These are phyloP conservation scores for Fusarium sp. DNA, from an alignment of 2,329 filamentous ascomycete species.

Conservation along the genomic window DNA sequence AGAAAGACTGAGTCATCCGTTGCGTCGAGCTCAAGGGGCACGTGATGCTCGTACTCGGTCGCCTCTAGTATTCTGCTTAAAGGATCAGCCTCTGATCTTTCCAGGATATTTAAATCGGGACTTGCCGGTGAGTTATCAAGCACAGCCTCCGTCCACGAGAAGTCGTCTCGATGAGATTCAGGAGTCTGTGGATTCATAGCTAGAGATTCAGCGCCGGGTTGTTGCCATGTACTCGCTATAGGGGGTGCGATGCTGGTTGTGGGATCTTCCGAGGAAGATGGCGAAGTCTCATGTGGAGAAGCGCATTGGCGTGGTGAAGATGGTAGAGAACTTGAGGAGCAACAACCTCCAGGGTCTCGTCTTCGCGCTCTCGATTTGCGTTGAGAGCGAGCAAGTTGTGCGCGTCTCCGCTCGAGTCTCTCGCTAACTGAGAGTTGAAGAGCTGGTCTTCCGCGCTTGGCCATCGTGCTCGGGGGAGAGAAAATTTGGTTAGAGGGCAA, in stretches of 20 bases:
- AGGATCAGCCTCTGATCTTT: neutral
- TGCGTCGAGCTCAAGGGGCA: neutral
- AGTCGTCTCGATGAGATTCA: neutral
- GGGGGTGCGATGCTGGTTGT: rapidly evolving
- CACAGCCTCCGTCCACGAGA: neutral
- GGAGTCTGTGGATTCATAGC: neutral
- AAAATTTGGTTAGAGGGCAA: neutral
- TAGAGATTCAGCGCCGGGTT: neutral
- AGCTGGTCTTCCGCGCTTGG: neutral
- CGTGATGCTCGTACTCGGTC: neutral
- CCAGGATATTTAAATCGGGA: neutral
- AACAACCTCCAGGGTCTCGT: neutral
- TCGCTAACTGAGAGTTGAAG: neutral
- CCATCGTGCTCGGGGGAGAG: neutral
- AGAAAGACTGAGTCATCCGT: neutral
- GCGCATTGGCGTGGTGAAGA: neutral
- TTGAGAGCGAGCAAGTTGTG: neutral
- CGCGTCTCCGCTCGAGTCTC: neutral
- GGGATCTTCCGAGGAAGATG: neutral
- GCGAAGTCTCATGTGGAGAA: neutral
- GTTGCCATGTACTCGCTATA: neutral
- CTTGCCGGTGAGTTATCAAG: neutral
- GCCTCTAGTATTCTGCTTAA: neutral
- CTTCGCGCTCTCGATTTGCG: neutral
- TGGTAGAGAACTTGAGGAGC: neutral